Conservation (phyloP, 495 filamentous ascomycete genomes). For the Penicillium maclennaniae region DNA sequence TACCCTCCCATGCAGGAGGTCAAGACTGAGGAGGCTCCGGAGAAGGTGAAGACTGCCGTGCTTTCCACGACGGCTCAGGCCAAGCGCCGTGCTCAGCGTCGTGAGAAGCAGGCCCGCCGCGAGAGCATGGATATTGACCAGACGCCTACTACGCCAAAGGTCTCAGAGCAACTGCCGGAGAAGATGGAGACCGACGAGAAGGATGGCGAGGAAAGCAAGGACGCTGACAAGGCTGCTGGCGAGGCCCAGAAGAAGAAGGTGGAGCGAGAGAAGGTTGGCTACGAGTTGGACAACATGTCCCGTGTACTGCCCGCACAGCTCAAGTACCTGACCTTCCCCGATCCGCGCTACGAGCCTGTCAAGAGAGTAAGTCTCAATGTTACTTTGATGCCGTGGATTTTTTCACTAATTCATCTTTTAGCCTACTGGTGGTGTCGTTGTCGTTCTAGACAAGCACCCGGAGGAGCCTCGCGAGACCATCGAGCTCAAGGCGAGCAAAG, state of each 20-base stretch:
- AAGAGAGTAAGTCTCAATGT: conserved; percentile 68
- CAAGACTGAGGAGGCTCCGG: conserved; percentile 87
- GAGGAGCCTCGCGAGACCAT: conserved; percentile 72
- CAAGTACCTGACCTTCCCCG: conserved; percentile 87
- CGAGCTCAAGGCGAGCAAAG: conserved; percentile 84
- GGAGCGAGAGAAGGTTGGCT: conserved; percentile 96
- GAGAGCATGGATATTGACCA: conserved; percentile 89
- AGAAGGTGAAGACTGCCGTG: conserved; percentile 93
- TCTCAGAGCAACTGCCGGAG: conserved; percentile 58
- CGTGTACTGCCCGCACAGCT: conserved; percentile 89
- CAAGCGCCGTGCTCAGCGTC: conserved; percentile 79
- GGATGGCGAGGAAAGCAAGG: conserved; percentile 57
- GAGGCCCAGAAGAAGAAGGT: conserved; percentile 70
- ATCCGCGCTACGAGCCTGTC: conserved; percentile 86
- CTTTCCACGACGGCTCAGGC: conserved; percentile 96
- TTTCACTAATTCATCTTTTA: conserved; percentile 48
- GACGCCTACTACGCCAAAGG: conserved; percentile 71
- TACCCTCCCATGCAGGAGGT: conserved; percentile 95
- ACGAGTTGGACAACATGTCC: conserved; percentile 95
- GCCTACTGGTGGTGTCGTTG: conserved; percentile 91
- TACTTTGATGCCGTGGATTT: not conserved
- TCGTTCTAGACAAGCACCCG: conserved; percentile 82
- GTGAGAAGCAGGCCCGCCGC: conserved; percentile 65
- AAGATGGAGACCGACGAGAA: conserved; percentile 92
- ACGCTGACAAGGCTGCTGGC: conserved; percentile 58